Evolutionary conservation across 2,329 filamentous ascomycete genomes (phyloP).

Genomic region (Emmonsia crescens): DNA sequence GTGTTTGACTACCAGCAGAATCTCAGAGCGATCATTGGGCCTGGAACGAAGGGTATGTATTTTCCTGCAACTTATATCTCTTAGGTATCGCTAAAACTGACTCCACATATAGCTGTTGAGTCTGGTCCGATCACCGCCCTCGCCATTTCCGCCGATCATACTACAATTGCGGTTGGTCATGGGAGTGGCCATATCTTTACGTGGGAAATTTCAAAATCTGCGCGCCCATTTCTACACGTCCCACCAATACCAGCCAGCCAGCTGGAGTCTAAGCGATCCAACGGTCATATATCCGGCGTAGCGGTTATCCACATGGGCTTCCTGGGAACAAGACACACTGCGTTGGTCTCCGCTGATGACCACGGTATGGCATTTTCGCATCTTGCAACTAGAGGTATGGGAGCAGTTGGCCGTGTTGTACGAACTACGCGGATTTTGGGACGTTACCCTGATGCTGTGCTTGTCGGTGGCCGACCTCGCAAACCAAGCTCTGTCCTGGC

Average conservation of each 20-base stretch:
- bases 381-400: constrained; percentile 81
- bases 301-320: constrained; percentile 89
- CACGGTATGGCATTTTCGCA: constrained; percentile 97
- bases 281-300: constrained; percentile 72
- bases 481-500: constrained; percentile 93
- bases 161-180: constrained; percentile 83
- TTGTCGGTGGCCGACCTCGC: constrained; percentile 52
- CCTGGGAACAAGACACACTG: constrained; percentile 83
- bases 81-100: not conserved
- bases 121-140: constrained; percentile 78
- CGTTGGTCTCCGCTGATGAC: constrained; percentile 88
- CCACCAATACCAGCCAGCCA: constrained; percentile 60
- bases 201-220: constrained; percentile 79
- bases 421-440: constrained; percentile 86
- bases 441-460: constrained; percentile 65
- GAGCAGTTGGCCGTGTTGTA: constrained; percentile 70
- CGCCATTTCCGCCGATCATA: constrained; percentile 86
- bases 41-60: constrained; percentile 76
- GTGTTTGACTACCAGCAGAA: constrained; percentile 98
- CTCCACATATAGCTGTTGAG: constrained; percentile 57
- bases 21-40: constrained; percentile 84
- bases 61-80: not conserved
- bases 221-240: constrained; percentile 80
- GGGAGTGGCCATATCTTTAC: constrained; percentile 87
- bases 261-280: constrained; percentile 53